These are phyloP conservation scores for Aspergillus carlsbadensis DNA, from an alignment of 495 filamentous ascomycete species.

Conservation along the genomic window DNA sequence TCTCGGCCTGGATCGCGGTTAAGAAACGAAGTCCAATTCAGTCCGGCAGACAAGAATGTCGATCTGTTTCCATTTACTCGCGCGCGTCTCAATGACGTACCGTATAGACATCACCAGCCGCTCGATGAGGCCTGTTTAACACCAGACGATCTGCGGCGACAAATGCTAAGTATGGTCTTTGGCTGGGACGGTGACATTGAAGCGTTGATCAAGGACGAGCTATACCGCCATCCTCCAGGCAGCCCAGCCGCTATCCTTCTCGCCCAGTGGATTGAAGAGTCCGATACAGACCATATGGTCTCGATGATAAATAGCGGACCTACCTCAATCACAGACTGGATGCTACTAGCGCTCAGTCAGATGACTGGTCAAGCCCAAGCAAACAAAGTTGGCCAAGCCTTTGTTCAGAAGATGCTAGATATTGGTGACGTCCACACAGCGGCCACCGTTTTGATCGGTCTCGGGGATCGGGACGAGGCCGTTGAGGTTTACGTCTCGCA, in stretches of 20 bases:
- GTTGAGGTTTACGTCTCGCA: constrained; percentile 96
- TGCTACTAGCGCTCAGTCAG: constrained; percentile 88
- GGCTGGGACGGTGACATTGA: constrained; percentile 90
- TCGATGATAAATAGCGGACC: constrained; percentile 70
- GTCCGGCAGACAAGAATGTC: constrained; percentile 61
- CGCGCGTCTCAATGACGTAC: constrained; percentile 73
- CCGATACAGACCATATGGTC: constrained; percentile 78
- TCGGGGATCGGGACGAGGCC: constrained; percentile 91
- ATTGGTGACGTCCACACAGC: constrained; percentile 89
- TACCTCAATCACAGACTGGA: constrained; percentile 91
- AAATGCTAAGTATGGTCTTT: constrained; percentile 94
- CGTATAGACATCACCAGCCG: constrained; percentile 65
- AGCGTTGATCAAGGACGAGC: constrained; percentile 79
- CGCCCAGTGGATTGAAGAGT: constrained; percentile 88
- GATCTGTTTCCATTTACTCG: constrained; percentile 66
- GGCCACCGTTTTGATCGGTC: constrained; percentile 83
- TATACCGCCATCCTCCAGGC: constrained; percentile 67
- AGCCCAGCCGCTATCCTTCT: constrained; percentile 77
- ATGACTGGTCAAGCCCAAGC: constrained; percentile 78
- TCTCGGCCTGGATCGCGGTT: constrained; percentile 69
- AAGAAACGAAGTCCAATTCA: constrained; percentile 74
- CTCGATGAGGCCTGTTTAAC: constrained; percentile 65
- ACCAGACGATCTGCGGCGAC: constrained; percentile 78
- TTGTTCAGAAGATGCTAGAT: constrained; percentile 87
- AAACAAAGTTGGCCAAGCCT: constrained; percentile 86